Evolutionary conservation across 768 basidiomycete genomes (phyloP), one percentile per base, ranked within the genome.

Genomic region (Mycena floridula): DNA sequence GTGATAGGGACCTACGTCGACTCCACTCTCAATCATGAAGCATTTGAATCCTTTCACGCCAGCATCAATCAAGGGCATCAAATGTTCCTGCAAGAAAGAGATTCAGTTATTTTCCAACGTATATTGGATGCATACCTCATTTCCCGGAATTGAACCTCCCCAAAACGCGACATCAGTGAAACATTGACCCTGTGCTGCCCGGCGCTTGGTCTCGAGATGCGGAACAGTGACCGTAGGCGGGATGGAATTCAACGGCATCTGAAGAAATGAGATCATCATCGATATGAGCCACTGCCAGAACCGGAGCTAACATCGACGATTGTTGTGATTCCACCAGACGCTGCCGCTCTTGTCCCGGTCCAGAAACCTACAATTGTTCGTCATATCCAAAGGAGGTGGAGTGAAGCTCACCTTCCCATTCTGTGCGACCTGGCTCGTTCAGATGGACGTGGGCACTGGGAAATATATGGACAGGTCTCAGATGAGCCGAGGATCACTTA

Each of bases 161-260:
- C 91, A 95, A 63, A 94, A 93, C 1, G 83, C 90, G 30, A 93
- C 79, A 60, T 95, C 90, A 8, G 79, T 77, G 62, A 77, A 79
- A 55, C 83, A 87, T 55, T 92, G 83, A 2, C 78, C 80, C 40
- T 62, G 54, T 3, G 95, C 90, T 1, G 83, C 87, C 9, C 60
- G 57, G 5, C 79, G 74, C 68, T 98, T 98, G 22, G 67, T 54
- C 37, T 78, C 64, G 7, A 98, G 72, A 57, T 95, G 81, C 5
- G 66, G 66, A 7, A 91, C 75, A 0, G 90, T 93, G 2, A 91
- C 94, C 1, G 96, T 97, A 0, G 96, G 92, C 1, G 95, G 95
- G 43, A 98, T 89, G 2, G 93, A 95, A 63, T 99, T 97, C 44
- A 99, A 70, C 2, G 95, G 96, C 95, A 98, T 99, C n/a, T n/a